phyloP scores from a whole-genome alignment of 192 early-diverging fungal species.

The Entophlyctis luteolus region DNA sequence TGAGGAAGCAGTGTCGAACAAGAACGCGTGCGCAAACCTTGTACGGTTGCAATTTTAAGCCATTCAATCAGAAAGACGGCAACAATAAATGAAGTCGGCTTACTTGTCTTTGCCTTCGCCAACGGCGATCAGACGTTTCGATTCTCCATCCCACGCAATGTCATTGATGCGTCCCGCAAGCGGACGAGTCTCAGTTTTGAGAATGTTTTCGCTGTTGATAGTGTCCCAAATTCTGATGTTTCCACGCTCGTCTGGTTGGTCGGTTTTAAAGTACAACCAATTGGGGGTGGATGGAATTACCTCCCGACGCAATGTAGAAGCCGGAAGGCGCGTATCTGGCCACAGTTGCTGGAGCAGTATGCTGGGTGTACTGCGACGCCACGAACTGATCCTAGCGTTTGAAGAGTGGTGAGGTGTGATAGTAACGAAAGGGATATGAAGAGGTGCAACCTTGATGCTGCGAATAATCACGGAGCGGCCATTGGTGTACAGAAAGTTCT shows the following conservation, averaged over 20 bases:
- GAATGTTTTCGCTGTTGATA: conserved; percentile 65
- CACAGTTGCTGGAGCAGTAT: conserved; percentile 72
- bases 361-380: conserved; percentile 79
- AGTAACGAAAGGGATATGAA: background rate
- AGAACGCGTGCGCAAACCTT: conserved; percentile 83
- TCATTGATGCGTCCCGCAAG: conserved; percentile 77
- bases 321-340: conserved; percentile 89
- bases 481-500: conserved; percentile 82
- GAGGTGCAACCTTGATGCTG: conserved; percentile 59
- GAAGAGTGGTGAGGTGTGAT: background rate
- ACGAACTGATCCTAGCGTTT: conserved; percentile 64
- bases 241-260: conserved; percentile 67
- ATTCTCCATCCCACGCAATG: conserved; percentile 91
- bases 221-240: conserved; percentile 95
- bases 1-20: conserved; percentile 85
- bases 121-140: conserved; percentile 93
- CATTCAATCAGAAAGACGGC: too few relatives aligned
- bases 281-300: conserved; percentile 40
- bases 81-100: too few relatives aligned
- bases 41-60: too few relatives aligned
- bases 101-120: conserved; percentile 88
- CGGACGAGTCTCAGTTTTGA: conserved; percentile 79
- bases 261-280: background rate
- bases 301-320: conserved; percentile 94
- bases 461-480: conserved; percentile 84